Evolutionary conservation across 1,139 yeast genomes (phyloP).

Genomic region (Diutina catenulata): DNA sequence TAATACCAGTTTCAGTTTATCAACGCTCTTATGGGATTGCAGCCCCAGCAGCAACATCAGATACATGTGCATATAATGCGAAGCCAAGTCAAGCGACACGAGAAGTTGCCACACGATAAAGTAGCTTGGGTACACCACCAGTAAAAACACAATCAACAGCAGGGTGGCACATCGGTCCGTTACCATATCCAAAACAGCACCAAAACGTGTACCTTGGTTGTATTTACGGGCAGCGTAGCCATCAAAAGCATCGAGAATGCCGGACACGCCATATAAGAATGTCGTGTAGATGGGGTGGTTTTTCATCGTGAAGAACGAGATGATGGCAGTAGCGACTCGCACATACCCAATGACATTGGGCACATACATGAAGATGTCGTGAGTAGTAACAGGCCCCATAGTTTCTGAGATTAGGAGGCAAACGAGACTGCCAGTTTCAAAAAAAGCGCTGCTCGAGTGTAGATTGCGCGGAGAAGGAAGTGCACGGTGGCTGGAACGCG

Average conservation of each 20-base stretch:
- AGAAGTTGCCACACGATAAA: slow-evolving; percentile 71
- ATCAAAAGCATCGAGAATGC: slow-evolving; percentile 90
- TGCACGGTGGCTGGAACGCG: no score
- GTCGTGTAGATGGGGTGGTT: slow-evolving; percentile 73
- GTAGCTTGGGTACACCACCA: slow-evolving; percentile 63
- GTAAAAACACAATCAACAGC: slow-evolving; percentile 73
- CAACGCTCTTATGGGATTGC: slow-evolving; percentile 75
- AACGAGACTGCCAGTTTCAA: no score
- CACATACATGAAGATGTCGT: slow-evolving; percentile 59
- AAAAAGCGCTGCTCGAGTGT: no score
- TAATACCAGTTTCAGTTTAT: slow-evolving; percentile 56
- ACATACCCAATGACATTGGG: slow-evolving; percentile 89
- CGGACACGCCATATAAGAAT: slow-evolving; percentile 71
- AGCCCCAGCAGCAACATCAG: slow-evolving; percentile 80
- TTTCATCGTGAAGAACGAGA: slow-evolving; percentile 74
- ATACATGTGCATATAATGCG: slow-evolving; percentile 98
- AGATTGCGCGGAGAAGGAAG: no score
- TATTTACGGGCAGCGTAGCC: slow-evolving; percentile 90
- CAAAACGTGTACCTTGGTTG: slow-evolving; percentile 84
- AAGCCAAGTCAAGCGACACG: slow-evolving; percentile 80
- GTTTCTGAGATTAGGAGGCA: not conserved
- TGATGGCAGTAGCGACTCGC: slow-evolving; percentile 68
- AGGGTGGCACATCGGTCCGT: slow-evolving; percentile 97
- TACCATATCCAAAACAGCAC: slow-evolving; percentile 97
- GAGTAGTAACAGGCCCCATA: slow-evolving; percentile 16